Base-by-base conservation (phyloP, 805 yeast species). In the Schizosaccharomyces osmophilus region DNA sequence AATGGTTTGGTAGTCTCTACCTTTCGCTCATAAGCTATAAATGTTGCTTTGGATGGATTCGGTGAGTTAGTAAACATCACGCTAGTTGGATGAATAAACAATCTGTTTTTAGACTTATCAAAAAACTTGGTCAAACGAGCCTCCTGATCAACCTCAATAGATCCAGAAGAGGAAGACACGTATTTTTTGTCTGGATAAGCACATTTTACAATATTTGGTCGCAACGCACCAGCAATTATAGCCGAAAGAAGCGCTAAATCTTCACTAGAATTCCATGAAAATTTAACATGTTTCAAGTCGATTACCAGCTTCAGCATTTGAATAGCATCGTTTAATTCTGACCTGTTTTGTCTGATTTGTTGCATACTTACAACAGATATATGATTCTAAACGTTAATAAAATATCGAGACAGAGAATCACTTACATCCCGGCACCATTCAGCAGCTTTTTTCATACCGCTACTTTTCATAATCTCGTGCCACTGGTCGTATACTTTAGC, bases 11-110 rank as follows among this genome's bases (percentile, higher is more conserved):
- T 69, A 0, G 95, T 85, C 15, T 77, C 76, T 63, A 73, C 67
- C n/a, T 73, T 69, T 3, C 67, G 78, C 78, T 22, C 87, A 79
- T 75, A 90, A 1, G 83, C 79, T 48, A 86, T 73, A 67, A 86
- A 90, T 5, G 65, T 64, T 1, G 70, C 62, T 22, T 67, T 68
- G 31, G 71, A 71, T 4, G 69, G 66, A 36, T 72, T 73, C 61
- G 72, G 67, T 59, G 76, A 75, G 0, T 73, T 72, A 5, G 79
- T 77, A 68, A 88, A 87, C 59, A 86, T 68, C 1, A 85, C 75
- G 0, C 96, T 87, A 0, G 93, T 81, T 1, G 97, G 97, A 68
- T 90, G 97, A 26, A 87, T 71, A 65, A 87, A 89, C 0, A 89
- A 87, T 59, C 96, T 68, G 51, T 63, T 64, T 55, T 72, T 73